Evolutionary conservation across 2,329 filamentous ascomycete genomes (phyloP).

Genomic region (Spiromastix sp.): DNA sequence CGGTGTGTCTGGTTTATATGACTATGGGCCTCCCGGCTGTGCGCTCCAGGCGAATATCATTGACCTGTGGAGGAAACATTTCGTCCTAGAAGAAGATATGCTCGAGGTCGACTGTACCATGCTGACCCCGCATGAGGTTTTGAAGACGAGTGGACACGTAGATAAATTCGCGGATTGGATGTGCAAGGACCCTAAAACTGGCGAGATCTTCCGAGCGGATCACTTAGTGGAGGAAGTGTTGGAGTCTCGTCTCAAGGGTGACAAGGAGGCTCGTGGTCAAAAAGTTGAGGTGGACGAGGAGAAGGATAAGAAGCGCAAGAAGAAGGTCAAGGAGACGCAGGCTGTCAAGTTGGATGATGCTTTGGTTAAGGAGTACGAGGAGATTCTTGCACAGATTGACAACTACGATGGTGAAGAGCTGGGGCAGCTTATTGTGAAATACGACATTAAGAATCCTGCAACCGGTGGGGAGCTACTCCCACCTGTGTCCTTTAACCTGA

Average conservation of each 20-base stretch:
- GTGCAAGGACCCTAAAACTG: slow-evolving; percentile 97
- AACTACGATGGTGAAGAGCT: slow-evolving; percentile 86
- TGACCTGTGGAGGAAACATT: slow-evolving; percentile 86
- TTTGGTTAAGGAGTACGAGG: slow-evolving; percentile 80
- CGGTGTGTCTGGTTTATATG: slow-evolving; percentile 78
- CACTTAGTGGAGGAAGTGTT: slow-evolving; percentile 94
- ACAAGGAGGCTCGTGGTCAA: slow-evolving; percentile 84
- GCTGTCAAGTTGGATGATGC: slow-evolving; percentile 79
- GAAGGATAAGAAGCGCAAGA: slow-evolving; percentile 83
- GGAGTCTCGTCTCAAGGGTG: slow-evolving; percentile 73
- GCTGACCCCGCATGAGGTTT: slow-evolving; percentile 81
- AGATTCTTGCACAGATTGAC: slow-evolving; percentile 85
- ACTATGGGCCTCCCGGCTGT: slow-evolving; percentile 85
- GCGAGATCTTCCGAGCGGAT: slow-evolving; percentile 91
- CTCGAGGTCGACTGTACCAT: slow-evolving; percentile 90
- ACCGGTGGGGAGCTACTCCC: slow-evolving; percentile 67
- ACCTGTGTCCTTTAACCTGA: slow-evolving; percentile 91
- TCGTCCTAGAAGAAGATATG: slow-evolving; percentile 89
- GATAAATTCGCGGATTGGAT: slow-evolving; percentile 99
- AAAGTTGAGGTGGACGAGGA: slow-evolving; percentile 57
- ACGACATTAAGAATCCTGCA: slow-evolving; percentile 79
- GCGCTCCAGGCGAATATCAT: slow-evolving; percentile 79
- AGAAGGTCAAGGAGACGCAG: slow-evolving; percentile 64
- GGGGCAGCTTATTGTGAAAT: slow-evolving; percentile 78
- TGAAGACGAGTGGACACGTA: slow-evolving; percentile 94